Percentiles rank a stretch among this genome's conserved stretches.
Evolutionary conservation across 164 flowering plant species (phyloP).

Genomic region (Annona cherimola): DNA sequence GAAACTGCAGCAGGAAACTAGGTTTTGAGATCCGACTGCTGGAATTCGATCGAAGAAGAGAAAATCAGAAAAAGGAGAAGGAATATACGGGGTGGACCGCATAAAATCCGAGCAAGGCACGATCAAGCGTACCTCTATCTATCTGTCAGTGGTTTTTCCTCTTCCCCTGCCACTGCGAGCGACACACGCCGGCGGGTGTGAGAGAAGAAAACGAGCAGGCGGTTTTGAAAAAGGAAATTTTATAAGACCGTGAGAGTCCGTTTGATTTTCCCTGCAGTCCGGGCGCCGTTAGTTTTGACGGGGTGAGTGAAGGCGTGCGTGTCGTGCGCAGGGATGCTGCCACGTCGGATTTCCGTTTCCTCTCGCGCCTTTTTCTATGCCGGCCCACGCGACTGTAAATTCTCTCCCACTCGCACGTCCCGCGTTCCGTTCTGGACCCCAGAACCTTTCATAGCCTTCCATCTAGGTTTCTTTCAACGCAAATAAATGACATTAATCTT

Average conservation of each 20-base stretch:
- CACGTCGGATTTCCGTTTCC: background rate
- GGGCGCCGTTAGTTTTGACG: slow-evolving; percentile 27
- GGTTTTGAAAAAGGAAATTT: background rate
- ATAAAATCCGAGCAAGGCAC: slow-evolving; percentile 3
- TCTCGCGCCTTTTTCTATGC: background rate
- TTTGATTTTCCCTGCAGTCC: slow-evolving; percentile 17
- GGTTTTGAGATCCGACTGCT: background rate
- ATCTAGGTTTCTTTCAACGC: no score
- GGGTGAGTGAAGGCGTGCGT: background rate
- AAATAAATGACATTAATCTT: no score
- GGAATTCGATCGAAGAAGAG: background rate
- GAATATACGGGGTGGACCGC: background rate
- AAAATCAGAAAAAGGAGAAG: background rate
- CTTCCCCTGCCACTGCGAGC: background rate
- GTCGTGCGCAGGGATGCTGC: background rate
- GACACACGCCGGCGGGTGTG: background rate
- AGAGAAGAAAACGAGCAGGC: background rate
- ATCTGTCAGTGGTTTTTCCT: background rate
- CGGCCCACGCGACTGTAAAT: background rate
- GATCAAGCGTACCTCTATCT: slow-evolving; percentile 12
- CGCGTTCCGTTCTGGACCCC: no score
- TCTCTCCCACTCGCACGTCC: background rate
- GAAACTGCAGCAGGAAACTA: slow-evolving; percentile 5
- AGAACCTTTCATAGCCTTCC: no score
- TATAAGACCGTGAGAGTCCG: slow-evolving; percentile 11